Evolutionary conservation across 129 eudicot genomes (phyloP).

Genomic region (Artemisia argyi): DNA sequence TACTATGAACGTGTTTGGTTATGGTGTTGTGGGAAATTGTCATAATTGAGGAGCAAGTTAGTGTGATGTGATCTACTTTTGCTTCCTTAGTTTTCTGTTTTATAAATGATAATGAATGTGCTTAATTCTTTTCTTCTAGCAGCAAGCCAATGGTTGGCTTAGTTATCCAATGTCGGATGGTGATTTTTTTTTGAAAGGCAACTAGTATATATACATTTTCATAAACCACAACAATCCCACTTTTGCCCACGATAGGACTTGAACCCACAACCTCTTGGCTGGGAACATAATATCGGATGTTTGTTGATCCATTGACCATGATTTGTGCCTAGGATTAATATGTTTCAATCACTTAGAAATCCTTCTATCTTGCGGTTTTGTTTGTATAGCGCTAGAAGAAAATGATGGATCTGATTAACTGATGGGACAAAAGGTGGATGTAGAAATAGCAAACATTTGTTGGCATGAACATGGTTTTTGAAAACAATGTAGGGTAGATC

Average conservation of each 20-base stretch:
- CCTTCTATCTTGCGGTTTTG: no score
- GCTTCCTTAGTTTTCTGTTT: background rate
- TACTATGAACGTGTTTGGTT: slow-evolving; percentile 6
- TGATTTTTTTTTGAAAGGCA: no score
- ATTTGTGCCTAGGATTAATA: no score
- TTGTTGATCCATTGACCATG: no score
- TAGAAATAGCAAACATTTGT: background rate
- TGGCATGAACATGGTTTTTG: background rate
- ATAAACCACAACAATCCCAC: no score
- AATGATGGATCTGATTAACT: background rate
- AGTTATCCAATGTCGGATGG: no score
- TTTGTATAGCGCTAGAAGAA: background rate
- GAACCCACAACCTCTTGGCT: no score
- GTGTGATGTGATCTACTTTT: background rate
- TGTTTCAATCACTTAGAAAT: no score
- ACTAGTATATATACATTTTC: no score
- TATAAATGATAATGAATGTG: background rate
- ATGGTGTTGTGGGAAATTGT: background rate
- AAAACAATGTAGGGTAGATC: background rate
- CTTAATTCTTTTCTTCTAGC: background rate
- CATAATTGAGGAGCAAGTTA: background rate
- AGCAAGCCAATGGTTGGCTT: no score
- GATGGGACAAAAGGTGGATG: background rate
- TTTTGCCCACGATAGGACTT: no score
- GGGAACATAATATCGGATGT: no score